A percentile compares a stretch with the other conserved stretches of the same genome.
These are phyloP conservation scores for Alternaria ethzedia DNA, from an alignment of 2,329 filamentous ascomycete genomes.

Conservation along the genomic window DNA sequence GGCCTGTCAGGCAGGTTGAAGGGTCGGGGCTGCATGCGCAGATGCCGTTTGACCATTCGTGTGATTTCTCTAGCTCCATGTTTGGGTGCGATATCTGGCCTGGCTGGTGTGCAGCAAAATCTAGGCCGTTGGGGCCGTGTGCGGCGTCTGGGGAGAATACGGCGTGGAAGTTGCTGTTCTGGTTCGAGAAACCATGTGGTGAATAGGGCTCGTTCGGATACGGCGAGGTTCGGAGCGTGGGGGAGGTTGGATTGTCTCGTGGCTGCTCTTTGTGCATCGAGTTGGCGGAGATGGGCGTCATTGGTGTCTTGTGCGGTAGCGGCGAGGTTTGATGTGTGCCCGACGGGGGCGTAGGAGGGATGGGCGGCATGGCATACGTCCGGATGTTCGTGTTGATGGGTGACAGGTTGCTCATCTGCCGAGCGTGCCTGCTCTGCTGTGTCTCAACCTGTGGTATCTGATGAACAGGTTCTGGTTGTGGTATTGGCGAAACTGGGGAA, in stretches of 20 bases:
- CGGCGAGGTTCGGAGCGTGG: conserved; percentile 16
- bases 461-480: conserved; percentile 20
- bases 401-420: conserved; percentile 42
- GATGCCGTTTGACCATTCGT: conserved; percentile 42
- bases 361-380: conserved; percentile 28
- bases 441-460: conserved; percentile 20
- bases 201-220: conserved; percentile 40
- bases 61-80: conserved; percentile 40
- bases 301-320: conserved; percentile 35
- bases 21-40: conserved; percentile 46
- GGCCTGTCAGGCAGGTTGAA: conserved; percentile 47
- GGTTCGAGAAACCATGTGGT: conserved; percentile 38
- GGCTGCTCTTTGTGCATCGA: conserved; percentile 19
- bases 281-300: conserved; percentile 33
- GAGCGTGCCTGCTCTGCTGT: conserved; percentile 33
- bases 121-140: conserved; percentile 48
- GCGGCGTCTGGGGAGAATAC: conserved; percentile 47
- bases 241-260: conserved; percentile 4
- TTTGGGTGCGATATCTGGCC: conserved; percentile 52
- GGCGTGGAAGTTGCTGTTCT: conserved; percentile 32
- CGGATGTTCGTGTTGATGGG: conserved; percentile 40
- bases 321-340: conserved; percentile 27
- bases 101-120: conserved; percentile 45
- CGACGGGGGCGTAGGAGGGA: conserved; percentile 36
- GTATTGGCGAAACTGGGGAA: conserved; percentile 34